Evolutionary conservation across 1,284 basidiomycete genomes (phyloP).

Genomic region (Microbotryum saponariae): DNA sequence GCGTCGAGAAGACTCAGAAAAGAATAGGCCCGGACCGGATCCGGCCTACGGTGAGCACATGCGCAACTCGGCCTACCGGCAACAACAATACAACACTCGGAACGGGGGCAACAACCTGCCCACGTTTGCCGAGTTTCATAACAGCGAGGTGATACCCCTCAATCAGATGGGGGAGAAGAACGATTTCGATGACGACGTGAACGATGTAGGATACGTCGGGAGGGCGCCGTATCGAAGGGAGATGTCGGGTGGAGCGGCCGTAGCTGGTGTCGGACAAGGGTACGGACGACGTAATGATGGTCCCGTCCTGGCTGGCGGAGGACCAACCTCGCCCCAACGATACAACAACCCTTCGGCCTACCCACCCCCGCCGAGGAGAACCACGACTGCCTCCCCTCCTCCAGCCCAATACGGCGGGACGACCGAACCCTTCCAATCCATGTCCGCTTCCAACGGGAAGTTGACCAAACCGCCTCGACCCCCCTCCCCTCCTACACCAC

Average conservation of each 20-base stretch:
- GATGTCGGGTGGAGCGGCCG: not conserved
- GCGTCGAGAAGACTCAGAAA: slow-evolving; percentile 16
- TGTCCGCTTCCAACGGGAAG: not conserved
- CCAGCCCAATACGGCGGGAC: slow-evolving; percentile 7
- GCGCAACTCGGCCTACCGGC: slow-evolving; percentile 17
- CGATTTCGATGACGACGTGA: slow-evolving; percentile 6
- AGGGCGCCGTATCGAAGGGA: slow-evolving; percentile 2
- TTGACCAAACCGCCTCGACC: not conserved
- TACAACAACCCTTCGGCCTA: too few species aligned
- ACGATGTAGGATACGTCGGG: not conserved
- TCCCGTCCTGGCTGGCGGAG: not conserved
- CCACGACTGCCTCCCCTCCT: slow-evolving; percentile 7
- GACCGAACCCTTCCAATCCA: slow-evolving; percentile 6
- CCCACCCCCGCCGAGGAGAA: too few species aligned
- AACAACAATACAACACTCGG: slow-evolving; percentile 3
- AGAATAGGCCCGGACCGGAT: slow-evolving; percentile 12
- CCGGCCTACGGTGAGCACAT: slow-evolving; percentile 15
- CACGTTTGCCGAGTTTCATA: slow-evolving; percentile 10
- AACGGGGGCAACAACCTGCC: slow-evolving; percentile 7
- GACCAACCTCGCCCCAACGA: too few species aligned
- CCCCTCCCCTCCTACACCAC: too few species aligned
- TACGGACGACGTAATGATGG: slow-evolving; percentile 24
- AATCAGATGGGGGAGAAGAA: slow-evolving; percentile 7
- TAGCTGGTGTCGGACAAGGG: slow-evolving; percentile 26
- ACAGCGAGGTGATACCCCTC: slow-evolving; percentile 10